Conservation (phyloP, 352 stramenopile genomes). For the Phytophthora multivora region DNA sequence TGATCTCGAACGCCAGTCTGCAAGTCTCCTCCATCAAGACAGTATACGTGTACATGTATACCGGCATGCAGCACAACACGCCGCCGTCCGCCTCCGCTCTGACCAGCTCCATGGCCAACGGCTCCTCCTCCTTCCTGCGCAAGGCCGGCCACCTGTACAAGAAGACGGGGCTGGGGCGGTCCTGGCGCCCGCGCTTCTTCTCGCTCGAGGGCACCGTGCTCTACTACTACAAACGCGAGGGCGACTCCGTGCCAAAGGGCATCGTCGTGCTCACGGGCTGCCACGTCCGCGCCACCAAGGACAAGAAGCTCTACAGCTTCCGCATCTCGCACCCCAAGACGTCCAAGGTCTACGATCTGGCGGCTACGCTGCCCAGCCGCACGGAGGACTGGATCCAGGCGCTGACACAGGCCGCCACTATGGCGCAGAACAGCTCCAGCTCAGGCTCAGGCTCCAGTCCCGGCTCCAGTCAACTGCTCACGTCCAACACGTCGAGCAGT, state of each 20-base stretch:
- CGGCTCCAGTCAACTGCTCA: background rate
- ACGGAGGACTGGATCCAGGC: slow-evolving; percentile 66
- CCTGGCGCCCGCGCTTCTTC: slow-evolving; percentile 73
- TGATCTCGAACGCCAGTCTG: slow-evolving; percentile 9
- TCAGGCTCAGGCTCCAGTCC: slow-evolving; percentile 20
- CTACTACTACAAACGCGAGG: slow-evolving; percentile 79
- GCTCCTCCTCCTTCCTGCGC: slow-evolving; percentile 29
- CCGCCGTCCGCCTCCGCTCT: slow-evolving; percentile 12
- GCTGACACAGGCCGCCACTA: slow-evolving; percentile 44
- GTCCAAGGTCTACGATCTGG: slow-evolving; percentile 71
- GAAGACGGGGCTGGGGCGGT: slow-evolving; percentile 53
- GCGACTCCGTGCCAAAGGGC: slow-evolving; percentile 58
- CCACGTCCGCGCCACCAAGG: slow-evolving; percentile 46
- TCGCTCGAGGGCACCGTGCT: slow-evolving; percentile 67
- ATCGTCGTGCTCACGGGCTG: slow-evolving; percentile 76
- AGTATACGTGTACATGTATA: no score
- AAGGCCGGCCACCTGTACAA: slow-evolving; percentile 77
- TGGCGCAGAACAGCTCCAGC: slow-evolving; percentile 18
- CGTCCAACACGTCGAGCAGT: slow-evolving; percentile 18
- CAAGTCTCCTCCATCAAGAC: slow-evolving; percentile 16
- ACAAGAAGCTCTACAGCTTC: slow-evolving; percentile 82
- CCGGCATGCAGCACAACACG: background rate
- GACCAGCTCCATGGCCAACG: slow-evolving; percentile 2
- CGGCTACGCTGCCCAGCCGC: slow-evolving; percentile 54
- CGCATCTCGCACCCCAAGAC: slow-evolving; percentile 73